Percentiles rank a stretch among this genome's conserved stretches.
Conservation (phyloP, 371 early-diverging fungal species). For the Thermomucor indicae-seudaticae region DNA sequence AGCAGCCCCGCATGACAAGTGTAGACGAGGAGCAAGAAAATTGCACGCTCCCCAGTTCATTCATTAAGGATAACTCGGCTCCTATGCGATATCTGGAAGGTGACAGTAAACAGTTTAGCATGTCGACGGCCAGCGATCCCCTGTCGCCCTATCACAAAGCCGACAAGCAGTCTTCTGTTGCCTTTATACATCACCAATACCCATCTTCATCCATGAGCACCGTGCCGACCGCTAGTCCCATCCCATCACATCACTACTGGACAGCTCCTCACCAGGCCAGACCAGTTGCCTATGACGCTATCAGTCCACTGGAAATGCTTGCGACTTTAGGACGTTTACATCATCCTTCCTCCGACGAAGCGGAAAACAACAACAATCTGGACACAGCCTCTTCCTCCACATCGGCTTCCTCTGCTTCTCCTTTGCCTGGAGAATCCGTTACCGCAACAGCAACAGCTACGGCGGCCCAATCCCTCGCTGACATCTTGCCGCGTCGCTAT, state of each 20-base stretch:
- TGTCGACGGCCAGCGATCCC: slow-evolving; percentile 21
- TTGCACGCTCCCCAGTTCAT: too few relatives aligned
- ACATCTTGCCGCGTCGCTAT: slow-evolving; percentile 34
- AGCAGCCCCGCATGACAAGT: too few relatives aligned
- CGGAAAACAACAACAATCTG: neutral
- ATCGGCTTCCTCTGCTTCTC: too few relatives aligned
- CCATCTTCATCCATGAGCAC: slow-evolving; percentile 33
- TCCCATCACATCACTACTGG: slow-evolving; percentile 13
- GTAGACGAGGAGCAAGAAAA: too few relatives aligned
- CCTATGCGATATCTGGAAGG: slow-evolving; percentile 37
- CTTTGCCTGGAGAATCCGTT: neutral
- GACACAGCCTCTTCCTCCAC: neutral
- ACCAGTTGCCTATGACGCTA: slow-evolving; percentile 20
- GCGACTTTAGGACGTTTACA: slow-evolving; percentile 36
- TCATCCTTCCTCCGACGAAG: slow-evolving; percentile 9
- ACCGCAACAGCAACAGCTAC: slow-evolving; percentile 3
- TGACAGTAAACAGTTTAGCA: slow-evolving; percentile 23
- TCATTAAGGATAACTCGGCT: too few relatives aligned
- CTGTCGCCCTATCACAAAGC: too few relatives aligned
- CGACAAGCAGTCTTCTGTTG: slow-evolving; percentile 9
- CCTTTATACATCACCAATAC: slow-evolving; percentile 31
- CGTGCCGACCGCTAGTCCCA: slow-evolving; percentile 36
- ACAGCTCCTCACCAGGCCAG: slow-evolving; percentile 7
- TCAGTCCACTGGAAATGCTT: slow-evolving; percentile 38
- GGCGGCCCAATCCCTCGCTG: too few relatives aligned